Conservation (phyloP, 192 early-diverging fungal species). For the Umbelopsis ramanniana region DNA sequence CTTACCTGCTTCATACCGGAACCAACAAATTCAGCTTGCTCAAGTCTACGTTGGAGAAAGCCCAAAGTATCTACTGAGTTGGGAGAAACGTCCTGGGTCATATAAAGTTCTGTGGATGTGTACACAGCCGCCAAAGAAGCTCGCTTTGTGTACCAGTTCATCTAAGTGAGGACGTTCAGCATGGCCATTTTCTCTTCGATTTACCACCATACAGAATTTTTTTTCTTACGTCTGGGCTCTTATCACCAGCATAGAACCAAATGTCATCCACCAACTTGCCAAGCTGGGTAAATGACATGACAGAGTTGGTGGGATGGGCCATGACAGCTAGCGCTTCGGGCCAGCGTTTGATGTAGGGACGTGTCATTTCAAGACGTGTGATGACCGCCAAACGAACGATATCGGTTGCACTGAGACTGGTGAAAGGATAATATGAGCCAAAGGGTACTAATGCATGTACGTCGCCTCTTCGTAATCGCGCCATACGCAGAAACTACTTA, state of each 20-base stretch:
- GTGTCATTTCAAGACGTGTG: constrained; percentile 70
- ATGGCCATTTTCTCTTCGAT: no score
- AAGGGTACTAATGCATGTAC: not conserved
- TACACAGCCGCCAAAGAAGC: constrained; percentile 83
- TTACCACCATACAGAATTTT: not conserved
- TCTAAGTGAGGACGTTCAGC: constrained; percentile 41
- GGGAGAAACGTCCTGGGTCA: constrained; percentile 88
- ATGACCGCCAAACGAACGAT: constrained; percentile 66
- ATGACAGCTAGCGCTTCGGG: constrained; percentile 79
- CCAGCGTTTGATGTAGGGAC: constrained; percentile 76
- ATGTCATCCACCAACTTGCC: constrained; percentile 80
- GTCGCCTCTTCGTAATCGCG: no score
- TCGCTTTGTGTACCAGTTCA: constrained; percentile 91
- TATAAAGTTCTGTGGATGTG: constrained; percentile 87
- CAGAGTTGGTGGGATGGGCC: constrained; percentile 79
- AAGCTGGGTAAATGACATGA: constrained; percentile 70
- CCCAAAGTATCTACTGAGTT: constrained; percentile 70
- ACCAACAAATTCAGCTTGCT: constrained; percentile 67
- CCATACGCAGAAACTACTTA: constrained; percentile 29
- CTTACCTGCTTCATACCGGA: constrained; percentile 47
- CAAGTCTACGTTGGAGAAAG: constrained; percentile 83
- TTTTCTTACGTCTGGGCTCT: constrained; percentile 69
- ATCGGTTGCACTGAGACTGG: constrained; percentile 48
- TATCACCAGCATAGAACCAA: constrained; percentile 88
- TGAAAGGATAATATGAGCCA: not conserved